Evolutionary conservation across 768 basidiomycete species (phyloP), one percentile per base, ranked within the genome.

Genomic region (Mycena belliarum): DNA sequence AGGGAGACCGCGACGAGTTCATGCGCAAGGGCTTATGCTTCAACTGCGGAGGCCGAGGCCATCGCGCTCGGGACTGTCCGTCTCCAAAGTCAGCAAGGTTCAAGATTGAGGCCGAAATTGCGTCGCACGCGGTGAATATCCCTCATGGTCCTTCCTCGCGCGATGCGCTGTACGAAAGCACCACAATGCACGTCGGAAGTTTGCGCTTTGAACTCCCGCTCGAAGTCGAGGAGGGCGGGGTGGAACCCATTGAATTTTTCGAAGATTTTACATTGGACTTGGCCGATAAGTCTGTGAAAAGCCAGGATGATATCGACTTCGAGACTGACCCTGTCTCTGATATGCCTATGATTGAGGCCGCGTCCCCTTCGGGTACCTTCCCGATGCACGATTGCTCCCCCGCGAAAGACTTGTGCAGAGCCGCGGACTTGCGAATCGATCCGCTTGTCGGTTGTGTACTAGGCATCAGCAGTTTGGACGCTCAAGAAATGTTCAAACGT

Each of bases 21-120:
- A 32, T 10, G 9, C 14, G 10, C 7, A 61, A 66, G 38, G 67
- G 68, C 0, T 51, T 61, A 5, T 74, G 73, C 59, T 73, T 68
- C 43, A 47, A 35, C 6, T 74, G 72, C 54, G 48, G 65, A 10
- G 64, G 68, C 32, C 2, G 52, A 0, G 68, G 70, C 0, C 72
- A 74, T n/a, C n/a, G n/a, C n/a, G n/a, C n/a, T n/a, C n/a, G n/a
- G n/a, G n/a, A n/a, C n/a, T n/a, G n/a, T n/a, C n/a, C n/a, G n/a
- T n/a, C n/a, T n/a, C n/a, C n/a, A n/a, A n/a, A n/a, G n/a, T n/a
- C n/a, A n/a, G n/a, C n/a, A n/a, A n/a, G n/a, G n/a, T n/a, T n/a
- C n/a, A n/a, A n/a, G n/a, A n/a, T n/a, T n/a, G n/a, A n/a, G n/a
- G n/a, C n/a, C n/a, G n/a, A n/a, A n/a, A n/a, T n/a, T n/a, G n/a